Evolutionary conservation across 169 alveolate genomes (phyloP).

Genomic region (Eimeria acervulina): DNA sequence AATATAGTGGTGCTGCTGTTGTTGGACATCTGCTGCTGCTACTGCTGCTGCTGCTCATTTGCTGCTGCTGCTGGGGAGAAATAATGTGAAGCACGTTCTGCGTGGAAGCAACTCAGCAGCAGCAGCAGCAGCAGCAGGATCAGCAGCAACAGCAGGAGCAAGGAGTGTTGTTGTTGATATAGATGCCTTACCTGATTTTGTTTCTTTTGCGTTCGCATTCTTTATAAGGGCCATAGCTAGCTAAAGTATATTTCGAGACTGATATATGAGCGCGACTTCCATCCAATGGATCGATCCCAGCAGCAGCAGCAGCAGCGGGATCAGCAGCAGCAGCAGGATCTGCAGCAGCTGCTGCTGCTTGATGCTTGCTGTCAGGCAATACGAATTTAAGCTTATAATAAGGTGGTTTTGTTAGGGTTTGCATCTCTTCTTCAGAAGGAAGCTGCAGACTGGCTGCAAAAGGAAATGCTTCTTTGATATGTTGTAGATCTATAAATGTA

Average conservation of each 20-base stretch:
- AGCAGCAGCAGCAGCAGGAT: background rate
- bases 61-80: too few species aligned
- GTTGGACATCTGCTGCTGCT: too few species aligned
- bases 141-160: background rate
- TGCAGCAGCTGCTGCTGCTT: too few species aligned
- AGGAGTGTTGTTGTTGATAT: background rate
- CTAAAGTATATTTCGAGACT: conserved; percentile 10
- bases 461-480: conserved; percentile 84
- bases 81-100: too few species aligned
- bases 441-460: conserved; percentile 68
- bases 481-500: conserved; percentile 82
- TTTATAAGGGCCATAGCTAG: conserved; percentile 70
- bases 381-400: background rate
- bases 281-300: background rate
- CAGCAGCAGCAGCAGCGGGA: too few species aligned
- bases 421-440: conserved; percentile 54
- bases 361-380: background rate
- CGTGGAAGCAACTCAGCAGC: too few species aligned
- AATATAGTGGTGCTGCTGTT: too few species aligned
- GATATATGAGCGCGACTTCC: background rate
- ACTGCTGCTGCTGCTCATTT: too few species aligned
- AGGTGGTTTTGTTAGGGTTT: background rate
- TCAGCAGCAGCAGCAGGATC: background rate
- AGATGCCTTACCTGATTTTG: conserved; percentile 4
- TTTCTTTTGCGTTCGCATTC: conserved; percentile 54